Percentiles rank a stretch among this genome's conserved stretches.
These are phyloP conservation scores for Scheffersomyces lignosus DNA, from an alignment of 805 yeast species.

Conservation along the genomic window DNA sequence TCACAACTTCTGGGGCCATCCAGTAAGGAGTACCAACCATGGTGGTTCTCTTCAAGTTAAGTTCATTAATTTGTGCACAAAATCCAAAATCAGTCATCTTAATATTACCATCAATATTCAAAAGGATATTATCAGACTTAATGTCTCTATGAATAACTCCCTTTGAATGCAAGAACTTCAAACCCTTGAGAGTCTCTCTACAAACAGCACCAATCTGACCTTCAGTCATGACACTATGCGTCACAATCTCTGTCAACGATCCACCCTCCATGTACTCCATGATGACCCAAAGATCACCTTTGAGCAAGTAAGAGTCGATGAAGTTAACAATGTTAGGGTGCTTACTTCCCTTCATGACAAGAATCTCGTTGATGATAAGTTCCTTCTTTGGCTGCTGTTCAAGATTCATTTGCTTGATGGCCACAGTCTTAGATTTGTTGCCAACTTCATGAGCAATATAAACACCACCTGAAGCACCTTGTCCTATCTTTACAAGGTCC, in stretches of 20 bases:
- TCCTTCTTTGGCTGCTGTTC: slow-evolving; percentile 96
- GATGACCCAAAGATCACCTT: slow-evolving; percentile 89
- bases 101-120: slow-evolving; percentile 82
- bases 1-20: slow-evolving; percentile 99
- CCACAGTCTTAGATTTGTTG: slow-evolving; percentile 63
- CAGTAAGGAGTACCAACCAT: slow-evolving; percentile 99
- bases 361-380: slow-evolving; percentile 87
- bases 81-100: slow-evolving; percentile 95
- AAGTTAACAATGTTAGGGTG: slow-evolving; percentile 94
- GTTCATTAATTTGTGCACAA: slow-evolving; percentile 82
- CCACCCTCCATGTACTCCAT: slow-evolving; percentile 99
- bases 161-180: slow-evolving; percentile 82
- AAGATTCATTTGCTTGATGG: slow-evolving; percentile 94
- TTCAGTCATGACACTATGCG: slow-evolving; percentile 86
- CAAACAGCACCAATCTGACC: slow-evolving; percentile 95
- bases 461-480: slow-evolving; percentile 98
- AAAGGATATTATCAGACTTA: slow-evolving; percentile 87
- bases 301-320: slow-evolving; percentile 72
- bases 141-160: slow-evolving; percentile 96
- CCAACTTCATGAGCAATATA: slow-evolving; percentile 73
- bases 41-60: slow-evolving; percentile 85
- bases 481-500: slow-evolving; percentile 84
- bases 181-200: slow-evolving; percentile 83
- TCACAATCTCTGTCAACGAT: slow-evolving; percentile 90
- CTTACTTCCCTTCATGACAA: slow-evolving; percentile 90